Percentiles rank a stretch among this genome's conserved stretches.
These are phyloP conservation scores for Coemansia sp. DNA, from an alignment of 192 early-diverging fungal species.

Conservation along the genomic window DNA sequence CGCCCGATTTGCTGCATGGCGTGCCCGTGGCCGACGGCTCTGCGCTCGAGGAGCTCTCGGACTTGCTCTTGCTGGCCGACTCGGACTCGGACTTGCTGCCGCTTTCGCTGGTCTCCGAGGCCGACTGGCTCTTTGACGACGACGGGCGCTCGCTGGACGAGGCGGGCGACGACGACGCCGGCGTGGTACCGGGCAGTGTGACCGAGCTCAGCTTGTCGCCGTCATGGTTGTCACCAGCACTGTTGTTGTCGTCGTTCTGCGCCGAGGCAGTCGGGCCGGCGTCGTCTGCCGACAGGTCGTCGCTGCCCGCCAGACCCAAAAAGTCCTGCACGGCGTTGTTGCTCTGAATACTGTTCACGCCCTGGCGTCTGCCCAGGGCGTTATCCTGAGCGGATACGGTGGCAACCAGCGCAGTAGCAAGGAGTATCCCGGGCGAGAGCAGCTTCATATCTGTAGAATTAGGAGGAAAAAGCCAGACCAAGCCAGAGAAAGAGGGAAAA, in stretches of 20 bases:
- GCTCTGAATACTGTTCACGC: background rate
- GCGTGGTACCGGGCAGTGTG: too few relatives aligned
- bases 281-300: background rate
- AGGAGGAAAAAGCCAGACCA: constrained; percentile 1
- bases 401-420: constrained; percentile 13
- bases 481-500: constrained; percentile 3
- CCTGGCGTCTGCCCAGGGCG: constrained; percentile 2
- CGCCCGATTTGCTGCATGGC: constrained; percentile 19
- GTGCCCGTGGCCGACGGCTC: constrained; percentile 28
- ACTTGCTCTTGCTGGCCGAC: constrained; percentile 1
- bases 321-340: background rate
- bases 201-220: background rate
- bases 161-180: background rate
- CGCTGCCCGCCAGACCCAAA: background rate
- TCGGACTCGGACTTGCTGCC: background rate
- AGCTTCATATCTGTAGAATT: constrained; percentile 5
- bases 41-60: background rate
- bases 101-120: background rate
- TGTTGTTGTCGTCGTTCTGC: background rate
- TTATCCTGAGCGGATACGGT: background rate
- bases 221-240: background rate
- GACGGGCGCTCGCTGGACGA: background rate
- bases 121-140: background rate
- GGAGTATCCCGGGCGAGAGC: background rate
- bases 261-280: background rate